Evolutionary conservation across 1,139 yeast species (phyloP).

Genomic region (Nadsonia starkeyi-henricii): DNA sequence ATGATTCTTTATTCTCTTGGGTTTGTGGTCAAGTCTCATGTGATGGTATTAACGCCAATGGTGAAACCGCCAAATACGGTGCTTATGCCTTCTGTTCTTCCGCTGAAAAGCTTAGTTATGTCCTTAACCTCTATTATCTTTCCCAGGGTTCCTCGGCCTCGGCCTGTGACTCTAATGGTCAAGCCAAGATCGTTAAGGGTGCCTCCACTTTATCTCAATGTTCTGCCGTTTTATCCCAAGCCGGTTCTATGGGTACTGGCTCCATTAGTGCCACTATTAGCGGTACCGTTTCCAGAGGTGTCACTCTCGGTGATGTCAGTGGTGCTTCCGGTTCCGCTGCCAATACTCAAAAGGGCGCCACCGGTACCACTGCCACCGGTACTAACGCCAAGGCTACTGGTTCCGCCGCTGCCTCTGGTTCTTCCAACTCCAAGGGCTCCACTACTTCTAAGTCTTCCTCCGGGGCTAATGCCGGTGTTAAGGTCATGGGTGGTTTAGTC

Average conservation of each 20-base stretch:
- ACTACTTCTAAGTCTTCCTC: too few relatives aligned
- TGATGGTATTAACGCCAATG: slow-evolving; percentile 19
- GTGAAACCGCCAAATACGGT: slow-evolving; percentile 16
- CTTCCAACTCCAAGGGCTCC: too few relatives aligned
- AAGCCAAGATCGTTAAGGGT: slow-evolving; percentile 34
- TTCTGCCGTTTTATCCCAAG: slow-evolving; percentile 20
- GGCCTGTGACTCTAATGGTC: slow-evolving; percentile 48
- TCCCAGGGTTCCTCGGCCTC: slow-evolving; percentile 31
- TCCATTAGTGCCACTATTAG: slow-evolving; percentile 9
- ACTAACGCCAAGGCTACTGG: background rate
- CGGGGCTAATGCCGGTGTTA: background rate
- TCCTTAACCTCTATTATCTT: slow-evolving; percentile 45
- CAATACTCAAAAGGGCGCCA: too few relatives aligned
- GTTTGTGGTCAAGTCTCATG: slow-evolving; percentile 29
- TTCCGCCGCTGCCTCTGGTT: background rate
- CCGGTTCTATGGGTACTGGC: slow-evolving; percentile 15
- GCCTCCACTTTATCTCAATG: slow-evolving; percentile 41
- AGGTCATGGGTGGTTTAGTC: slow-evolving; percentile 1
- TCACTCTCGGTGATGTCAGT: background rate
- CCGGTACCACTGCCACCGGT: background rate
- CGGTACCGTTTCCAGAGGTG: slow-evolving; percentile 10
- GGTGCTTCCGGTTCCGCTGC: background rate
- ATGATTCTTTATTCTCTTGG: slow-evolving; percentile 35
- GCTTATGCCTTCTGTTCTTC: slow-evolving; percentile 45
- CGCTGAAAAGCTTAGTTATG: slow-evolving; percentile 48